Evolutionary conservation across 1,284 basidiomycete genomes (phyloP).

Genomic region (Takashimella koratensis): DNA sequence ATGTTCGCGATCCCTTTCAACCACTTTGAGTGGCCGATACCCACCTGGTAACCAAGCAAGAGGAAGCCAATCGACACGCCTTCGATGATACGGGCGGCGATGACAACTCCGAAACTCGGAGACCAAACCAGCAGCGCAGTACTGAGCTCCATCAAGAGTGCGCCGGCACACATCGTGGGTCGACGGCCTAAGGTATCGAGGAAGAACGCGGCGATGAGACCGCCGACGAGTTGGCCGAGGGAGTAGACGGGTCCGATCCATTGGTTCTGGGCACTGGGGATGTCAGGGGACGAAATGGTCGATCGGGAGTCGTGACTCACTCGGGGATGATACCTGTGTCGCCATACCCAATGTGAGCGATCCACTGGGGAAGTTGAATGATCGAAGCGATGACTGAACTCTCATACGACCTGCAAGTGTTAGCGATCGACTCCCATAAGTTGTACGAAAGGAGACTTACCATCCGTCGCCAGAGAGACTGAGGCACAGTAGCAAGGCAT

Average conservation of each 20-base stretch:
- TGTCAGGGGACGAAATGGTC: neutral
- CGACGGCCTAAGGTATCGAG: conserved; percentile 25
- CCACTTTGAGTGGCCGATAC: neutral
- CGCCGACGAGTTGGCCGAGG: conserved; percentile 24
- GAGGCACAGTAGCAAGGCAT: conserved; percentile 19
- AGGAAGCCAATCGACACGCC: conserved; percentile 26
- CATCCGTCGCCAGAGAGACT: conserved; percentile 26
- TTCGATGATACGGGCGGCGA: conserved; percentile 25
- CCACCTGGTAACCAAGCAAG: conserved; percentile 24
- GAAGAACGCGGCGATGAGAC: conserved; percentile 25
- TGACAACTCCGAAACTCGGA: conserved; percentile 19
- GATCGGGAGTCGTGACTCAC: conserved; percentile 6
- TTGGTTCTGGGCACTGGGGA: conserved; percentile 19
- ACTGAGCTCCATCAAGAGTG: conserved; percentile 20
- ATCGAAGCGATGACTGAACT: conserved; percentile 25
- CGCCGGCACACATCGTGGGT: conserved; percentile 18
- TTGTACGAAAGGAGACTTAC: conserved; percentile 10
- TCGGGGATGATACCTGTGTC: conserved; percentile 16
- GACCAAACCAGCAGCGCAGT: conserved; percentile 24
- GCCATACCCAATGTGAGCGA: conserved; percentile 21
- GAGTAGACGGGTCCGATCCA: conserved; percentile 33
- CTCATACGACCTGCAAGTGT: conserved; percentile 27
- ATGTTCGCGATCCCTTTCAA: too few species aligned
- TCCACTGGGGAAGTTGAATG: conserved; percentile 24
- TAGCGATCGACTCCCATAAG: neutral